A percentile compares a stretch with the other conserved stretches of the same genome.
Conservation (phyloP, 331 rosid genomes). For the Phaseolus coccineus region DNA sequence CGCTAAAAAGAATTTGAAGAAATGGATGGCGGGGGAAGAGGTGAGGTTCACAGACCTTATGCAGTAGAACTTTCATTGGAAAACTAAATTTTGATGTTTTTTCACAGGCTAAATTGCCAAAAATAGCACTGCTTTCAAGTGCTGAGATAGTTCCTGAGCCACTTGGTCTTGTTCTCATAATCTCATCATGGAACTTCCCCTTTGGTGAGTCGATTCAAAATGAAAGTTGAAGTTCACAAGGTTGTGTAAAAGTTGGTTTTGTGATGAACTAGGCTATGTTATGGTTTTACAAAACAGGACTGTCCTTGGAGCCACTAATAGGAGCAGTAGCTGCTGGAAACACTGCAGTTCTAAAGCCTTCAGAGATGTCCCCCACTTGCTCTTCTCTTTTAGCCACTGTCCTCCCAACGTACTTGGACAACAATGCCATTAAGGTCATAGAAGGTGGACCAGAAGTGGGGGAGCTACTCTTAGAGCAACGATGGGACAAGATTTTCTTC, state of each 20-base stretch:
- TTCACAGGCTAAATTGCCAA: slow-evolving; percentile 69
- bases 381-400: slow-evolving; percentile 58
- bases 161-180: slow-evolving; percentile 69
- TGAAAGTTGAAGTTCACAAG: not conserved
- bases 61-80: not conserved
- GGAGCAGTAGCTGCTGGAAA: slow-evolving; percentile 90
- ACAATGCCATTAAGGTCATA: slow-evolving; percentile 58
- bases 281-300: slow-evolving; percentile 48
- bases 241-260: not conserved
- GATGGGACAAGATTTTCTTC: slow-evolving; percentile 82
- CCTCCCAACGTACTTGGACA: slow-evolving; percentile 58
- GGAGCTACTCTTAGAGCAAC: slow-evolving; percentile 52
- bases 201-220: slow-evolving; percentile 59
- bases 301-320: slow-evolving; percentile 78
- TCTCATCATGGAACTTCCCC: slow-evolving; percentile 84
- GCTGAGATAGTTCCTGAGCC: slow-evolving; percentile 82
- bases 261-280: not conserved
- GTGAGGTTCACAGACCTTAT: slow-evolving; percentile 38
- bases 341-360: slow-evolving; percentile 64
- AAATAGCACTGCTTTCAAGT: slow-evolving; percentile 62
- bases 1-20: slow-evolving; percentile 47
- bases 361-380: slow-evolving; percentile 65
- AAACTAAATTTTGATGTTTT: not conserved
- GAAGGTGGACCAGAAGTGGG: slow-evolving; percentile 71
- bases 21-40: slow-evolving; percentile 72